Evolutionary conservation across 805 yeast species (phyloP).

Genomic region (Myxozyma neotropica): DNA sequence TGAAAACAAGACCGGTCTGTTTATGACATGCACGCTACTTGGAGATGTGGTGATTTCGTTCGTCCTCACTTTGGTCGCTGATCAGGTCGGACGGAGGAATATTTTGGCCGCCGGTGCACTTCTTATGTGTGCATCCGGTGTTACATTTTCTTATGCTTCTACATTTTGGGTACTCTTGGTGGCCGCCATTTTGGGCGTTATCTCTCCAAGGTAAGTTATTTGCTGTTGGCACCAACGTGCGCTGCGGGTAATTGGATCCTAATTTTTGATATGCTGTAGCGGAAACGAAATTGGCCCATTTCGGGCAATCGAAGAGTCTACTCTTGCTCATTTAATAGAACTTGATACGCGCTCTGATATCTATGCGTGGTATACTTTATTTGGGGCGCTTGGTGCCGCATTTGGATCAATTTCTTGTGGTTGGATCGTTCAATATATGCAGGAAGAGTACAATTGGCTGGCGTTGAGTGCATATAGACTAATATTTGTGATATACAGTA

Average conservation of each 20-base stretch:
- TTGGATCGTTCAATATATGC: slow-evolving; percentile 66
- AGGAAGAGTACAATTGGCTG: slow-evolving; percentile 25
- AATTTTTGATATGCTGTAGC: slow-evolving; percentile 31
- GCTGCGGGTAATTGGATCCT: too few species aligned
- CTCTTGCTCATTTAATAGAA: slow-evolving; percentile 52
- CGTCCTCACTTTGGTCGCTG: slow-evolving; percentile 51
- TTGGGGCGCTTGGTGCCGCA: slow-evolving; percentile 59
- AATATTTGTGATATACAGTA: slow-evolving; percentile 32
- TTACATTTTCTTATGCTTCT: slow-evolving; percentile 44
- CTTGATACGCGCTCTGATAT: slow-evolving; percentile 52
- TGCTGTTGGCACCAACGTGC: too few species aligned
- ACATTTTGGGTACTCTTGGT: slow-evolving; percentile 45
- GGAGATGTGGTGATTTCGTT: slow-evolving; percentile 59
- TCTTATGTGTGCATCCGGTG: slow-evolving; percentile 50
- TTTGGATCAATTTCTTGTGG: slow-evolving; percentile 77
- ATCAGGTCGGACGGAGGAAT: slow-evolving; percentile 51
- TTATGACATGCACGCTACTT: slow-evolving; percentile 52
- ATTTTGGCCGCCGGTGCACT: slow-evolving; percentile 48
- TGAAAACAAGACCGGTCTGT: slow-evolving; percentile 52
- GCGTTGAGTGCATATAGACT: slow-evolving; percentile 15
- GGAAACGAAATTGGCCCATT: slow-evolving; percentile 65
- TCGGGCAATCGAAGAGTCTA: slow-evolving; percentile 58
- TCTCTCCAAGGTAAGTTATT: slow-evolving; percentile 49
- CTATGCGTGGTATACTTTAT: slow-evolving; percentile 60
- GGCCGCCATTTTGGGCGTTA: slow-evolving; percentile 53